These are phyloP conservation scores for Suillus alpinus DNA, from an alignment of 768 basidiomycete genomes.

Conservation along the genomic window DNA sequence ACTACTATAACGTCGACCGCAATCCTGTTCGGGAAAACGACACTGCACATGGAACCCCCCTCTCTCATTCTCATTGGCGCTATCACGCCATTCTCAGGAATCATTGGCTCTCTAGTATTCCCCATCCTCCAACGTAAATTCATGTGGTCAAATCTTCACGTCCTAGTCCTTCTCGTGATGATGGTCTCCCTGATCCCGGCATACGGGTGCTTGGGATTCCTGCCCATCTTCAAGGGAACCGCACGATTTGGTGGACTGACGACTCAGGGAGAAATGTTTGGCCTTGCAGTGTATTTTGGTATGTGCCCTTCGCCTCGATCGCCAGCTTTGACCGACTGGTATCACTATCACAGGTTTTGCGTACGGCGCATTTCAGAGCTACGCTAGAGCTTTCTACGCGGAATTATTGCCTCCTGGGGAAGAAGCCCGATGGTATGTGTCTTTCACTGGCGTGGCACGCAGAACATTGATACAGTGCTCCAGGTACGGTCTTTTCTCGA, in stretches of 20 bases:
- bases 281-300: slow-evolving; percentile 81
- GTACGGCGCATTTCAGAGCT: slow-evolving; percentile 90
- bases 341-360: slow-evolving; percentile 50
- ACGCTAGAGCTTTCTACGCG: slow-evolving; percentile 83
- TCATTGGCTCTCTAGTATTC: slow-evolving; percentile 81
- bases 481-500: slow-evolving; percentile 77
- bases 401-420: slow-evolving; percentile 85
- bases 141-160: slow-evolving; percentile 62
- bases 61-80: slow-evolving; percentile 78
- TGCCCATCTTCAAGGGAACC: slow-evolving; percentile 46
- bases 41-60: slow-evolving; percentile 75
- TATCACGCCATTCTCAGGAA: slow-evolving; percentile 75
- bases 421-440: slow-evolving; percentile 78
- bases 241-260: slow-evolving; percentile 68
- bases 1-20: slow-evolving; percentile 92
- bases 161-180: slow-evolving; percentile 66
- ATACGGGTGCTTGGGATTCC: slow-evolving; percentile 83
- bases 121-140: slow-evolving; percentile 67
- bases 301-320: slow-evolving; percentile 15
- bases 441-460: neutral
- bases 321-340: neutral
- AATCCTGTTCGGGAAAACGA: slow-evolving; percentile 88
- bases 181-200: slow-evolving; percentile 66
- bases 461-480: neutral
- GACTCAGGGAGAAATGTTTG: slow-evolving; percentile 83